Evolutionary conservation across 768 basidiomycete genomes (phyloP).

Genomic region (Naganishia kalamii): DNA sequence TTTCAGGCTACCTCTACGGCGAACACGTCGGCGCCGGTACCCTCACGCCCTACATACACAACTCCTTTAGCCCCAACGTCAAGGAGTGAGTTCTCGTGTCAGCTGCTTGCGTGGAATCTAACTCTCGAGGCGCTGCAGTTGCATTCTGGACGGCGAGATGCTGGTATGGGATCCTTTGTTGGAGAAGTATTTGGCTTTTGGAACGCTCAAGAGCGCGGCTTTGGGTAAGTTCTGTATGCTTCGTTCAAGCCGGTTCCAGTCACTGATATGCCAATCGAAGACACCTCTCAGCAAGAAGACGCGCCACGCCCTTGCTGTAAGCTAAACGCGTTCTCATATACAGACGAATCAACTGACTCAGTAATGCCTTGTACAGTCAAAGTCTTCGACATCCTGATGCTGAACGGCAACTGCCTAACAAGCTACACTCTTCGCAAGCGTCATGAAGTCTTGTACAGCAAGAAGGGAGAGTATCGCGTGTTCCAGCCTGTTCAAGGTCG

Average conservation of each 20-base stretch:
- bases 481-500: slow-evolving; percentile 67
- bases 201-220: slow-evolving; percentile 86
- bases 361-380: slow-evolving; percentile 60
- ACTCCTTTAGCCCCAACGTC: slow-evolving; percentile 66
- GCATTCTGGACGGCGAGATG: slow-evolving; percentile 97
- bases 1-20: slow-evolving; percentile 67
- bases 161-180: slow-evolving; percentile 92
- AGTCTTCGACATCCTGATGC: slow-evolving; percentile 85
- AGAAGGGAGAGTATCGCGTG: slow-evolving; percentile 43
- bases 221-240: slow-evolving; percentile 53
- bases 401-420: slow-evolving; percentile 65
- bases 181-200: slow-evolving; percentile 82
- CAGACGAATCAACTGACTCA: background rate
- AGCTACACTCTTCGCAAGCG: slow-evolving; percentile 71
- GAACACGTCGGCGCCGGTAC: slow-evolving; percentile 71
- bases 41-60: slow-evolving; percentile 76
- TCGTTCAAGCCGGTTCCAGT: background rate
- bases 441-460: slow-evolving; percentile 47
- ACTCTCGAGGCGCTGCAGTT: slow-evolving; percentile 50
- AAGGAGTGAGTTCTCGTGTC: slow-evolving; percentile 61
- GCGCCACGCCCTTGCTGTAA: slow-evolving; percentile 85
- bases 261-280: slow-evolving; percentile 47
- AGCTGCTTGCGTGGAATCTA: background rate
- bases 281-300: slow-evolving; percentile 55
- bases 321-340: slow-evolving; percentile 39